A percentile compares a stretch with the other conserved stretches of the same genome.
These are phyloP conservation scores for Cercospora nicotianae DNA, from an alignment of 2,329 filamentous ascomycete genomes.

Conservation along the genomic window DNA sequence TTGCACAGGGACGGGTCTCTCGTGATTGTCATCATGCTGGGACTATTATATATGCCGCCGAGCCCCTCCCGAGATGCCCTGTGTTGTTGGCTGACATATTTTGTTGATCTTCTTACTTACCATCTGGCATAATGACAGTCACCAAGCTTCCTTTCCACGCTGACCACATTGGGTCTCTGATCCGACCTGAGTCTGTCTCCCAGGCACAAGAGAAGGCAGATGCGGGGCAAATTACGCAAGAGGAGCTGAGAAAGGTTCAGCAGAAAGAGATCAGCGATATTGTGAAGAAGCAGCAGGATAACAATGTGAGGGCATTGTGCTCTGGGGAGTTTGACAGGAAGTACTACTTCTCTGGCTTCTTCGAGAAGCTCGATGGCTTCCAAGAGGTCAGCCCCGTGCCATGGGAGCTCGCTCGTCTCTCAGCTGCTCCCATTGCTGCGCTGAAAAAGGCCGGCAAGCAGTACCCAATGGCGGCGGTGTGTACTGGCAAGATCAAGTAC, in stretches of 20 bases:
- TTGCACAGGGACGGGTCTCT: neutral
- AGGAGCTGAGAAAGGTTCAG: conserved; percentile 63
- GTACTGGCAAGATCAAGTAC: conserved; percentile 41
- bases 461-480: conserved; percentile 42
- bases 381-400: conserved; percentile 40
- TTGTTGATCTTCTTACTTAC: neutral
- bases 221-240: conserved; percentile 54
- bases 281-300: conserved; percentile 63
- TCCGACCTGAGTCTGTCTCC: conserved; percentile 64
- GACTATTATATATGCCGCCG: neutral
- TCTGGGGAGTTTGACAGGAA: conserved; percentile 65
- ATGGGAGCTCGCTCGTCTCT: conserved; percentile 40
- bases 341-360: conserved; percentile 43
- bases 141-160: conserved; percentile 64
- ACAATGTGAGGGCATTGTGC: conserved; percentile 63
- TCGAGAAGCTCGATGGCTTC: conserved; percentile 43
- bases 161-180: conserved; percentile 71
- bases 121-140: conserved; percentile 24
- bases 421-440: conserved; percentile 40
- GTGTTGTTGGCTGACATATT: conserved; percentile 1
- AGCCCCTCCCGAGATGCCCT: neutral
- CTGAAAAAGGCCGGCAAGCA: conserved; percentile 43
- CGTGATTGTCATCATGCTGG: neutral
- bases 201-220: conserved; percentile 58
- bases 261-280: conserved; percentile 65